These are phyloP conservation scores for Panus rudis DNA, from an alignment of 768 basidiomycete species.

Conservation along the genomic window DNA sequence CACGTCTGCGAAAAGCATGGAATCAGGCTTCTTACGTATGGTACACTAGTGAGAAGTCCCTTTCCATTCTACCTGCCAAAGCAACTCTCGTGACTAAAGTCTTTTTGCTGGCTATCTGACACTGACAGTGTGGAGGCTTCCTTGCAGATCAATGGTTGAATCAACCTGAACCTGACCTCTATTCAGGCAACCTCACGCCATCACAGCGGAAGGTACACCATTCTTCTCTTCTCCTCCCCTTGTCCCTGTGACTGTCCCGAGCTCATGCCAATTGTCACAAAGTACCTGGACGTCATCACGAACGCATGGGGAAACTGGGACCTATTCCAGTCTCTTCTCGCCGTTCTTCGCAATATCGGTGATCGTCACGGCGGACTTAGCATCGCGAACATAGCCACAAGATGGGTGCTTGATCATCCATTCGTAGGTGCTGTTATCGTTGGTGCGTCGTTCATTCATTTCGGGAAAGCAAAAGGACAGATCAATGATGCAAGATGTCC, in stretches of 20 bases:
- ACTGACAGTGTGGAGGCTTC: slow-evolving; percentile 68
- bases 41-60: slow-evolving; percentile 51
- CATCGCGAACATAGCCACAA: slow-evolving; percentile 69
- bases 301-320: slow-evolving; percentile 72
- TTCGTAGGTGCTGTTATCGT: slow-evolving; percentile 75
- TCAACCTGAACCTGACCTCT: slow-evolving; percentile 59
- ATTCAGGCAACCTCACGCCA: slow-evolving; percentile 59
- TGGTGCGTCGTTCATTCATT: slow-evolving; percentile 32
- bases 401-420: slow-evolving; percentile 75
- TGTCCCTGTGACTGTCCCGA: neutral
- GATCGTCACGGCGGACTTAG: slow-evolving; percentile 55
- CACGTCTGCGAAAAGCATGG: slow-evolving; percentile 64
- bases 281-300: slow-evolving; percentile 80
- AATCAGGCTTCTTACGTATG: slow-evolving; percentile 71
- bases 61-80: slow-evolving; percentile 4
- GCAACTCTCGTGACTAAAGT: slow-evolving; percentile 1
- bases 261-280: neutral
- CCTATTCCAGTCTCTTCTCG: slow-evolving; percentile 60
- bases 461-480: too few species aligned
- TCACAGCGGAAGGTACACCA: slow-evolving; percentile 69
- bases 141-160: slow-evolving; percentile 69
- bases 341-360: slow-evolving; percentile 50
- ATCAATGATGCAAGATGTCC: too few species aligned
- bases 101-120: neutral
- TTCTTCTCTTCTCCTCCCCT: neutral